A percentile compares a stretch with the other conserved stretches of the same genome.
phyloP scores from a whole-genome alignment of 352 stramenopile species.

The Globisporangium iwayamae region DNA sequence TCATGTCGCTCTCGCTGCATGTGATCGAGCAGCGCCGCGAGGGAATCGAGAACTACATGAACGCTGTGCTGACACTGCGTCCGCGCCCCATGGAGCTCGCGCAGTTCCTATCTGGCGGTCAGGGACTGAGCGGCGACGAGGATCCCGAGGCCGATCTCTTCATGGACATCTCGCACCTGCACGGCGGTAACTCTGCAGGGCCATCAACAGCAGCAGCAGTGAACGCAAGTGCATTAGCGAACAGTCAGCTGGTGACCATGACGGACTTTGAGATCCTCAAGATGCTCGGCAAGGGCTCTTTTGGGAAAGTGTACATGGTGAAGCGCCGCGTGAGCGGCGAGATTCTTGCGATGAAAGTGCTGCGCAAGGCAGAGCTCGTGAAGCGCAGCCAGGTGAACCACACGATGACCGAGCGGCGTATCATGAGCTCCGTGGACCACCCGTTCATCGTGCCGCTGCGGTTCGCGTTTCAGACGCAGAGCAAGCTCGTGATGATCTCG shows the following conservation, averaged over 20 bases:
- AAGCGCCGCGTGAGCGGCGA: constrained; percentile 71
- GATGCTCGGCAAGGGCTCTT: constrained; percentile 96
- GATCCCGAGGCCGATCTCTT: constrained; percentile 54
- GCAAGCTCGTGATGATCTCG: constrained; percentile 90
- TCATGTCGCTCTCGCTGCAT: constrained; percentile 81
- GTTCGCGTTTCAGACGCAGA: constrained; percentile 89
- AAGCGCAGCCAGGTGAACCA: constrained; percentile 87
- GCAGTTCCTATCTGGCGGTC: constrained; percentile 54
- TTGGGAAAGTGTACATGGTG: constrained; percentile 98
- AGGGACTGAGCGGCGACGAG: constrained; percentile 44
- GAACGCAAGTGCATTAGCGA: neutral
- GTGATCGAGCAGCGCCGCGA: constrained; percentile 85
- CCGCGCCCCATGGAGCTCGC: constrained; percentile 65
- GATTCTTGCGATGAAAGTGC: constrained; percentile 87
- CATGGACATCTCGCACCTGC: constrained; percentile 26
- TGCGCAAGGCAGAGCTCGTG: constrained; percentile 85
- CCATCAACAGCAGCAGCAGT: neutral
- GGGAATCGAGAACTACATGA: constrained; percentile 82
- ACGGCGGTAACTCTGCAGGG: constrained; percentile 4
- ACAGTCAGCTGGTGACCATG: constrained; percentile 45
- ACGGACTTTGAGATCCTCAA: constrained; percentile 96
- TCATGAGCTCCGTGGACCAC: constrained; percentile 91
- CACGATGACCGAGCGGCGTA: constrained; percentile 86
- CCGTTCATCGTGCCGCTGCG: constrained; percentile 96
- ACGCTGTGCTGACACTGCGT: constrained; percentile 66